A percentile compares a stretch with the other conserved stretches of the same genome.
Conservation (phyloP, 495 filamentous ascomycete species). For the Trichocladium antarcticum region DNA sequence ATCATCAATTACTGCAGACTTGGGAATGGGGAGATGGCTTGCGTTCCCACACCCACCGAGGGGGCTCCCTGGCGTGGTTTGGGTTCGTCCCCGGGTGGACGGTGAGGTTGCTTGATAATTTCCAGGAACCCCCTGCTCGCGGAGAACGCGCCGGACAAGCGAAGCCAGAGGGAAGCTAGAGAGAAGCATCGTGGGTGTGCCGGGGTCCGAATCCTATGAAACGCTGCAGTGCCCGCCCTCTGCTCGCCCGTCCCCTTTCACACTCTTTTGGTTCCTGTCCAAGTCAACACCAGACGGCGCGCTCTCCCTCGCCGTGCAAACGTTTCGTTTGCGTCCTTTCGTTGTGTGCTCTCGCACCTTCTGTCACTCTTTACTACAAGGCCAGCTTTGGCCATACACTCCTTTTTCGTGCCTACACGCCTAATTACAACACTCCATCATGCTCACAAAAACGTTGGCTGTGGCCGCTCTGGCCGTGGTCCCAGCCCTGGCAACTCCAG, state of each 20-base stretch:
- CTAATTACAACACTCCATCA: conserved; percentile 21
- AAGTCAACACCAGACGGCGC: conserved; percentile 31
- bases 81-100: too few species aligned
- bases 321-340: conserved; percentile 41
- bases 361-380: conserved; percentile 26
- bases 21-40: too few species aligned
- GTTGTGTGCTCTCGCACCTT: conserved; percentile 25
- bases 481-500: conserved; percentile 20
- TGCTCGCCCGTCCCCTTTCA: not conserved
- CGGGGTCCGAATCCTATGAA: not conserved
- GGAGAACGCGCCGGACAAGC: not conserved
- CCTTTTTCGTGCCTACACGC: conserved; percentile 13
- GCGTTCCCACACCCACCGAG: too few species aligned
- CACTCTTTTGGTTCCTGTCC: conserved; percentile 11
- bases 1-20: too few species aligned
- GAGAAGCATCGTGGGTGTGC: conserved; percentile 1
- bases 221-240: not conserved
- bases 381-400: conserved; percentile 19
- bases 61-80: too few species aligned
- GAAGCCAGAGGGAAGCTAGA: not conserved
- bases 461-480: conserved; percentile 26
- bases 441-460: conserved; percentile 28
- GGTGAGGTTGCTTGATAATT: conserved; percentile 4
- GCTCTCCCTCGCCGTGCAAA: conserved; percentile 29
- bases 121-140: not conserved